phyloP scores from a whole-genome alignment of 805 yeast species.

The Kluyveromyces lactis region DNA sequence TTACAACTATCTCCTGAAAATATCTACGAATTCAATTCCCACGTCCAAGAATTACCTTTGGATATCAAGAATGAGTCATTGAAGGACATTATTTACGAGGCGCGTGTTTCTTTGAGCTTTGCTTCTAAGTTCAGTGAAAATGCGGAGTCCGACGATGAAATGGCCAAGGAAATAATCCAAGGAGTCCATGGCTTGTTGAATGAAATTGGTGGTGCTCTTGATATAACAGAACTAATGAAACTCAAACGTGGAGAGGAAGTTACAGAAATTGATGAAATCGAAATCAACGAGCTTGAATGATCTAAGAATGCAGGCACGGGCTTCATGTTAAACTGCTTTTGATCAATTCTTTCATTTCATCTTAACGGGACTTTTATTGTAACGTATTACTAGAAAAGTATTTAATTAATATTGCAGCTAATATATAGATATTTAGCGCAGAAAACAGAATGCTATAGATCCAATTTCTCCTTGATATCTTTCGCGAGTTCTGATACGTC shows the following conservation, averaged over 20 bases:
- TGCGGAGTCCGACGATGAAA: conserved; percentile 32
- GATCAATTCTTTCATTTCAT: too few species aligned
- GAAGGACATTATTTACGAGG: conserved; percentile 24
- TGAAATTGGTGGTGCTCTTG: conserved; percentile 56
- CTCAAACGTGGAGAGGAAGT: conserved; percentile 30
- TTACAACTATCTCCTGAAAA: conserved; percentile 20
- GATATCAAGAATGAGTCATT: conserved; percentile 31
- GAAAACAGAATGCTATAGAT: not conserved
- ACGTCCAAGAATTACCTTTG: conserved; percentile 30
- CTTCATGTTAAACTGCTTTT: too few species aligned
- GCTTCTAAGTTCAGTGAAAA: conserved; percentile 38
- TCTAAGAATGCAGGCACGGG: too few species aligned
- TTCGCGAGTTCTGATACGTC: not conserved
- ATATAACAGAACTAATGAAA: conserved; percentile 22
- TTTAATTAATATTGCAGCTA: too few species aligned
- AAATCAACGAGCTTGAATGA: conserved; percentile 18
- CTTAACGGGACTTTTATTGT: too few species aligned
- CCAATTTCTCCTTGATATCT: not conserved
- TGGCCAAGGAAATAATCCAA: conserved; percentile 49
- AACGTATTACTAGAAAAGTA: too few species aligned
- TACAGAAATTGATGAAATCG: conserved; percentile 32
- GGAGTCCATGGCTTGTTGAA: conserved; percentile 44
- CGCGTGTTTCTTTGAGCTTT: conserved; percentile 32
- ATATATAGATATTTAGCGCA: too few species aligned
- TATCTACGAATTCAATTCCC: conserved; percentile 27